Conservation (phyloP, 345 rosid species). For the Brassica juncea region DNA sequence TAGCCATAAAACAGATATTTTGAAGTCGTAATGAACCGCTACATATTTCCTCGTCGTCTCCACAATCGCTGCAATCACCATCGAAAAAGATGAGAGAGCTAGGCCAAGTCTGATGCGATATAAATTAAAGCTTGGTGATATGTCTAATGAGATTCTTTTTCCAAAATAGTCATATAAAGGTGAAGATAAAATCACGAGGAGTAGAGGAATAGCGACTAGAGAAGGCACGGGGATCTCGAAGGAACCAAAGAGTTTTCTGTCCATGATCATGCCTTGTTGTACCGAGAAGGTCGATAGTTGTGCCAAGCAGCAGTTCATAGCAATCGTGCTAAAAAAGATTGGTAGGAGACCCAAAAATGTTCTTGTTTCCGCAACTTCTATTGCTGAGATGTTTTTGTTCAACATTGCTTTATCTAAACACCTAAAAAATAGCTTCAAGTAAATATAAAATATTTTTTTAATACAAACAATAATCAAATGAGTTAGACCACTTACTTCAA, state of each 20-base stretch:
- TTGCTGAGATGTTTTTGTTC: constrained; percentile 31
- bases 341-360: constrained; percentile 53
- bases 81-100: constrained; percentile 50
- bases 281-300: constrained; percentile 61
- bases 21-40: background rate
- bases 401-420: constrained; percentile 49
- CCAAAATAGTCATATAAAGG: constrained; percentile 44
- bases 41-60: constrained; percentile 47
- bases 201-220: constrained; percentile 43
- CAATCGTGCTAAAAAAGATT: constrained; percentile 55
- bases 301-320: constrained; percentile 64
- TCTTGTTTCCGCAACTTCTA: constrained; percentile 53
- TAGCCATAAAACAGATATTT: constrained; percentile 55
- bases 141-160: background rate
- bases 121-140: constrained; percentile 29
- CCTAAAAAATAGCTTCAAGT: constrained; percentile 28
- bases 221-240: constrained; percentile 59
- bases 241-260: constrained; percentile 37
- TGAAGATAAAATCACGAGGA: constrained; percentile 45
- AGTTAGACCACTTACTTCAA: constrained; percentile 21
- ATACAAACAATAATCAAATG: background rate
- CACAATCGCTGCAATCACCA: constrained; percentile 55
- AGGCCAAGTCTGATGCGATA: constrained; percentile 57
- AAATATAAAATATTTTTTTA: background rate
- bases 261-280: constrained; percentile 57